Conservation (phyloP, 2,329 filamentous ascomycete species). For the Paraphaeosphaeria minitans region DNA sequence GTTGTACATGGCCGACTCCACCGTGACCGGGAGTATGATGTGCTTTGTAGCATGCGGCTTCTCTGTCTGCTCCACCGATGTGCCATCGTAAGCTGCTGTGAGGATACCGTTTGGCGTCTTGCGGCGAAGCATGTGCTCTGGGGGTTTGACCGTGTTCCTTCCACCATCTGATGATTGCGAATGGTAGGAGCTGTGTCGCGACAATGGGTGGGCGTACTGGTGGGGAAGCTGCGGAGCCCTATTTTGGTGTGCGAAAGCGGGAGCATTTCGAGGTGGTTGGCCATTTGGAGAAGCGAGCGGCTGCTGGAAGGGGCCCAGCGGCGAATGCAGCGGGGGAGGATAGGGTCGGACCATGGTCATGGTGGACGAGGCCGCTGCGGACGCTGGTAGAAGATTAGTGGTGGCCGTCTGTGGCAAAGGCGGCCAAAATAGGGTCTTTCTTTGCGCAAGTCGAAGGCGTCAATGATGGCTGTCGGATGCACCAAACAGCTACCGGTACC, state of each 20-base stretch:
- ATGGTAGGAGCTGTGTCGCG: constrained; percentile 45
- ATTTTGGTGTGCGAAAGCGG: constrained; percentile 29
- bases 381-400: not conserved
- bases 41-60: constrained; percentile 83
- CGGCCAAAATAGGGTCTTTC: constrained; percentile 2
- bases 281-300: constrained; percentile 30
- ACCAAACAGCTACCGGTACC: not conserved
- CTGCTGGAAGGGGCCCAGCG: constrained; percentile 30
- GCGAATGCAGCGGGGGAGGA: constrained; percentile 40
- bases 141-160: constrained; percentile 36
- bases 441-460: constrained; percentile 13
- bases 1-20: constrained; percentile 45
- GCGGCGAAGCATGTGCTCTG: constrained; percentile 80
- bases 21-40: constrained; percentile 71
- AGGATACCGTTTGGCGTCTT: constrained; percentile 96
- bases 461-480: constrained; percentile 5
- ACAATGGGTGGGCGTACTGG: constrained; percentile 49
- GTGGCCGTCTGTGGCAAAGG: not conserved
- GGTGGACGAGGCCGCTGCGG: constrained; percentile 21
- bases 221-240: constrained; percentile 35
- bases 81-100: constrained; percentile 88
- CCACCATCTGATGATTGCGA: constrained; percentile 33
- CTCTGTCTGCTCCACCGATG: constrained; percentile 71
- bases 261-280: constrained; percentile 35
- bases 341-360: constrained; percentile 49